These are phyloP conservation scores for Zalaria sp. DNA, from an alignment of 2,329 filamentous ascomycete genomes.

Conservation along the genomic window DNA sequence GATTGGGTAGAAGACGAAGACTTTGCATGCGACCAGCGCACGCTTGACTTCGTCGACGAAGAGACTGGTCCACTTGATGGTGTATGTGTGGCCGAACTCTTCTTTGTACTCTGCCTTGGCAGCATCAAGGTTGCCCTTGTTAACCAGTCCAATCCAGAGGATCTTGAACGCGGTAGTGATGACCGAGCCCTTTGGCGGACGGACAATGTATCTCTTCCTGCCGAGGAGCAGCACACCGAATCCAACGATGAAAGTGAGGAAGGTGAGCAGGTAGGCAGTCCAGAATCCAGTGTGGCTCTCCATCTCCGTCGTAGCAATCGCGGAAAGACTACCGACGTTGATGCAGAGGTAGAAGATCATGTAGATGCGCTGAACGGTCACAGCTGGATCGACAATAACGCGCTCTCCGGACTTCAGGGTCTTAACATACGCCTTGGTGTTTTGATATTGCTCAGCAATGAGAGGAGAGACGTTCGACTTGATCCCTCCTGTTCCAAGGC, in stretches of 20 bases:
- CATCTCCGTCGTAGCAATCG: constrained; percentile 51
- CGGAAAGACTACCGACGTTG: constrained; percentile 55
- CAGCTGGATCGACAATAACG: constrained; percentile 31
- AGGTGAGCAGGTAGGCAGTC: constrained; percentile 47
- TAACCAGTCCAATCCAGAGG: constrained; percentile 39
- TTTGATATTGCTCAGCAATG: constrained; percentile 33
- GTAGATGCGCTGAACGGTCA: constrained; percentile 35
- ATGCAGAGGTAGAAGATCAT: constrained; percentile 61
- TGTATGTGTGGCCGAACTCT: constrained; percentile 27
- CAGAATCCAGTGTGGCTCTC: constrained; percentile 55
- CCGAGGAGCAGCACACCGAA: constrained; percentile 37
- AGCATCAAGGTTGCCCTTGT: constrained; percentile 39
- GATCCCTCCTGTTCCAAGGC: constrained; percentile 67
- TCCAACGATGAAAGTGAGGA: constrained; percentile 49
- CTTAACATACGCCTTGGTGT: constrained; percentile 26
- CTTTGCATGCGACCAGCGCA: constrained; percentile 51
- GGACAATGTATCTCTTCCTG: constrained; percentile 23
- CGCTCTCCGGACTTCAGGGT: constrained; percentile 27
- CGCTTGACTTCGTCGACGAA: constrained; percentile 62
- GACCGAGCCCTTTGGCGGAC: constrained; percentile 45
- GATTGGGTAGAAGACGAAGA: constrained; percentile 41
- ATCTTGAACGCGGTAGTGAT: constrained; percentile 53
- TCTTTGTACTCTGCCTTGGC: constrained; percentile 53
- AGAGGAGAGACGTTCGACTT: constrained; percentile 57
- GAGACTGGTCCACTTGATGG: constrained; percentile 49